These are phyloP conservation scores for Lentinula lateritia DNA, from an alignment of 768 basidiomycete species.

Conservation along the genomic window DNA sequence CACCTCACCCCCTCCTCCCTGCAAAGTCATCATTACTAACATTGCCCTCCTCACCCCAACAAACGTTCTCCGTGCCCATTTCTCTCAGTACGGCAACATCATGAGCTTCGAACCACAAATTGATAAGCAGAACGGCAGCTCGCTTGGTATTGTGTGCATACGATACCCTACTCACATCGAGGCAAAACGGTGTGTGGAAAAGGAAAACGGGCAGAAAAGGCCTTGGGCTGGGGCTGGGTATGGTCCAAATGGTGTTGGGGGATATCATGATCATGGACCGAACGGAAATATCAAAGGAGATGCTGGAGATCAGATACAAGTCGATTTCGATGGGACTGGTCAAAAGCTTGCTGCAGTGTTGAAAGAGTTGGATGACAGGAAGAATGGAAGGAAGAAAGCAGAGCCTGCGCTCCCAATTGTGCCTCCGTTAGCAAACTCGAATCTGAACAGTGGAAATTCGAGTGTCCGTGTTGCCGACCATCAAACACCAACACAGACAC, in stretches of 20 bases:
- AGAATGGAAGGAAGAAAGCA: conserved; percentile 35
- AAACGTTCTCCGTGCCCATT: conserved; percentile 58
- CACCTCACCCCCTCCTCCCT: conserved; percentile 65
- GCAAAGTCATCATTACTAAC: conserved; percentile 65
- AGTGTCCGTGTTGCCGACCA: not conserved
- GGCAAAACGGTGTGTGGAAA: conserved; percentile 60
- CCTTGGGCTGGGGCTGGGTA: conserved; percentile 7
- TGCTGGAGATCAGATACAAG: conserved; percentile 59
- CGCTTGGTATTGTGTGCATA: conserved; percentile 78
- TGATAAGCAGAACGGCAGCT: conserved; percentile 73
- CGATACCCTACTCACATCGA: conserved; percentile 61
- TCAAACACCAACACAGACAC: not conserved
- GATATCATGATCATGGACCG: conserved; percentile 17
- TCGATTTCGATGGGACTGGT: conserved; percentile 78
- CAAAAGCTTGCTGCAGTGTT: conserved; percentile 56
- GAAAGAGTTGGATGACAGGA: conserved; percentile 56
- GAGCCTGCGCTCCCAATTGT: not conserved
- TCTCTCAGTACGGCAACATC: conserved; percentile 58
- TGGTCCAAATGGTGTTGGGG: conserved; percentile 37
- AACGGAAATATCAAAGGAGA: conserved; percentile 44
- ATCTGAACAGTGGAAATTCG: not conserved
- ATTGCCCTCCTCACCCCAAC: conserved; percentile 70
- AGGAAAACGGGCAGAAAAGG: conserved; percentile 60
- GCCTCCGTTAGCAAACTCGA: not conserved
- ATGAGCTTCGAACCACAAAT: conserved; percentile 70